Conservation (phyloP, 768 basidiomycete species). For the Xanthoconium purpureum region DNA sequence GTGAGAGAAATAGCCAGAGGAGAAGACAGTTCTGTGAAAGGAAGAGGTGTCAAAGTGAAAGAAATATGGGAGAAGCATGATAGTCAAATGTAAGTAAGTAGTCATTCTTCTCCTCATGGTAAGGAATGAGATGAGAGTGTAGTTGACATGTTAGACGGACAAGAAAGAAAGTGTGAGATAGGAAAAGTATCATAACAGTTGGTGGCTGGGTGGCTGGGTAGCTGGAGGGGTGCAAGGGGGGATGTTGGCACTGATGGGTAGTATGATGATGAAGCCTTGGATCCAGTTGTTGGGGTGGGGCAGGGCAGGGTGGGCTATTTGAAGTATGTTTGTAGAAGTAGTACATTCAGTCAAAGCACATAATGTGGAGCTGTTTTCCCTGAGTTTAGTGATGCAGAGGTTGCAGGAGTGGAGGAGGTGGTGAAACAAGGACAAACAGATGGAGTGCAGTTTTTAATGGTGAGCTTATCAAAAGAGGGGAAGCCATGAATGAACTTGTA, state of each 20-base stretch:
- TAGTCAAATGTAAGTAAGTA: too few relatives aligned
- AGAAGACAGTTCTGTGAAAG: too few relatives aligned
- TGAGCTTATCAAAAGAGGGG: conserved; percentile 36
- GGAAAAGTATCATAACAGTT: too few relatives aligned
- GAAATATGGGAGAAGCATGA: too few relatives aligned
- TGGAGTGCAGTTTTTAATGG: conserved; percentile 39
- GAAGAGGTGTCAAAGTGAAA: too few relatives aligned
- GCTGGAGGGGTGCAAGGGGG: conserved; percentile 12
- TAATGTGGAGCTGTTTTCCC: conserved; percentile 34
- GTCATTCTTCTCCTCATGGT: too few relatives aligned
- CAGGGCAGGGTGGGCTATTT: neutral
- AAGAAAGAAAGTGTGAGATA: too few relatives aligned
- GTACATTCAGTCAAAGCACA: conserved; percentile 44
- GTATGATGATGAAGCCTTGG: conserved; percentile 9
- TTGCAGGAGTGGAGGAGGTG: conserved; percentile 27
- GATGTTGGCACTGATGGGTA: conserved; percentile 6
- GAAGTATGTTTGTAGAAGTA: conserved; percentile 35
- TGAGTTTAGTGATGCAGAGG: conserved; percentile 44
- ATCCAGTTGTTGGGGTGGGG: conserved; percentile 9
- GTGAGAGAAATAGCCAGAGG: too few relatives aligned
- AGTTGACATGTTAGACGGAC: too few relatives aligned
- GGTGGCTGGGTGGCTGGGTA: neutral
- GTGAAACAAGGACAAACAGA: conserved; percentile 20
- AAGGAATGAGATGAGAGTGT: too few relatives aligned
- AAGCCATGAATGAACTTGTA: conserved; percentile 37